Base-by-base conservation (phyloP, 192 early-diverging fungal genomes). In the Coemansia sp. region DNA sequence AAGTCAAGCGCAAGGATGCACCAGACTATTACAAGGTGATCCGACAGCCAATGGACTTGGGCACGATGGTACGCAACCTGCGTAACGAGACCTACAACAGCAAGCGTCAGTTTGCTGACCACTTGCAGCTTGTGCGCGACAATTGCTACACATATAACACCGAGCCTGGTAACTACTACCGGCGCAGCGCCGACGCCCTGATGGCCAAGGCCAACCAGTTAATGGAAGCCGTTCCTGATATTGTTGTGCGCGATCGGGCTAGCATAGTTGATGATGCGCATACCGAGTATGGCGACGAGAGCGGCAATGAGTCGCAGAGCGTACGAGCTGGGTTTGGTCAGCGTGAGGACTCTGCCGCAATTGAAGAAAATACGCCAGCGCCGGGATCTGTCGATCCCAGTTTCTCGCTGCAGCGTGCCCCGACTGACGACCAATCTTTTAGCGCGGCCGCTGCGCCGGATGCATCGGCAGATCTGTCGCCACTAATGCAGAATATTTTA, bases 21-120 rank as follows among this genome's bases (percentile, higher is more conserved):
- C 96, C 96, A 0, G 90, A 95, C 78, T 98, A 98, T 70, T 91
- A 88, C 75, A 89, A 93, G 54, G 93, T 99, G 54, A 95, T 99
- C 67, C 89, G 88, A 72, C 74, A 90, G 6, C 97, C 97, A 5
- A 99, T 99, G 97, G 97, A 99, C 83, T 82, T 99, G 31, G 88
- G 87, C 17, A 90, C 91, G 36, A 93, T 99, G 72, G 78, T 92
- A 51, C 93, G 92, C 71, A 96, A 97, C 64, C 80, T 99, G 60
- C 89, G 91, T 71, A 67, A 54, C 8, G 86, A 89, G 54, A 78
- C 87, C 55, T 99, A 99, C 78, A 84, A 89, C 60, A 89, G 86
- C 84, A 97, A 98, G 76, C 72, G 85, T 6, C 91, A 94, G 63
- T 98, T 99, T 84, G 74, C 84, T 3, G 77, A 87, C n/a, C 95